Conservation (phyloP, 305 asterid species). For the Rubia balearica region DNA sequence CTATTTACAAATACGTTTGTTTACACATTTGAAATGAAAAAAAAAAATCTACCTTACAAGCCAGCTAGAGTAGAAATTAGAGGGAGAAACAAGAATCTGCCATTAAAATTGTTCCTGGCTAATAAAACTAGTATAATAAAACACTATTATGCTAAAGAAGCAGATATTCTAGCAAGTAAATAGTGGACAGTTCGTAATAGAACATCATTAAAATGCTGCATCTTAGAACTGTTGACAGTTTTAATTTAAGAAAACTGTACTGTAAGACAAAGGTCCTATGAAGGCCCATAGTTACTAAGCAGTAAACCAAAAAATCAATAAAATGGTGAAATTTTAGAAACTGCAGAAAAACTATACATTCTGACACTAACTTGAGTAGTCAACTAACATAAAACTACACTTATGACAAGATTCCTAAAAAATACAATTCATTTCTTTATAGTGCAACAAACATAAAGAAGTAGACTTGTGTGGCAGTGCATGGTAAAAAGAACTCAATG, state of each 20-base stretch:
- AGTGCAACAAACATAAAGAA: not conserved
- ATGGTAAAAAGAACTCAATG: too few species aligned
- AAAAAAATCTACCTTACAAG: not conserved
- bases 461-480: not conserved
- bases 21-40: not conserved
- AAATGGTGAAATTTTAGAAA: not conserved
- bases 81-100: not conserved
- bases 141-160: not conserved
- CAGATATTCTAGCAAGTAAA: not conserved
- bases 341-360: not conserved
- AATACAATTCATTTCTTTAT: not conserved
- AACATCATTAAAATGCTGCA: not conserved
- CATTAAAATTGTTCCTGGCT: not conserved
- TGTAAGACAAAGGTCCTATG: not conserved
- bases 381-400: not conserved
- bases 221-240: not conserved
- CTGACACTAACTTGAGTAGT: not conserved
- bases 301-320: not conserved
- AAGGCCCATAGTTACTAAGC: not conserved
- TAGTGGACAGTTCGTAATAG: not conserved
- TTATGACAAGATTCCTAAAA: not conserved
- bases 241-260: not conserved
- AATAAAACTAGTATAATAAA: not conserved
- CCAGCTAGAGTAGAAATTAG: not conserved
- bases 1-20: not conserved